Percentiles rank a stretch among this genome's conserved stretches.
These are phyloP conservation scores for Rhizopus sp. DNA, from an alignment of 371 early-diverging fungal species.

Conservation along the genomic window DNA sequence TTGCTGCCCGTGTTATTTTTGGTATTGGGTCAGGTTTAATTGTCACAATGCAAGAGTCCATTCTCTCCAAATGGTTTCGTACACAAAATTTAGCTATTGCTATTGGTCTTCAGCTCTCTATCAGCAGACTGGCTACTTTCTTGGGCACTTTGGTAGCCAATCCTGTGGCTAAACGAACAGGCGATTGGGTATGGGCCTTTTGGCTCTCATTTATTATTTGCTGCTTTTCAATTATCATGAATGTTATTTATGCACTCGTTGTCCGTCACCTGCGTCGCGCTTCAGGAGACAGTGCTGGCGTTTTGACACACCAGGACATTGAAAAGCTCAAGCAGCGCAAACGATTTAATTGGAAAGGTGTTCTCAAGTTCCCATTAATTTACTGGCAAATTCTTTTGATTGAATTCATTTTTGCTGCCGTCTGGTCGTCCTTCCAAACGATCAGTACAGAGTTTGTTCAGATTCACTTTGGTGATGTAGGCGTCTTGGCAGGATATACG, in stretches of 20 bases:
- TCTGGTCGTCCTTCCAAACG: conserved; percentile 51
- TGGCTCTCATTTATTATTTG: conserved; percentile 42
- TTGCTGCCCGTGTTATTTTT: conserved; percentile 64
- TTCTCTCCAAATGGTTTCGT: conserved; percentile 70
- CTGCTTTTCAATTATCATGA: conserved; percentile 57
- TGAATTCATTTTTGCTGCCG: conserved; percentile 44
- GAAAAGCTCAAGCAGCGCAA: conserved; percentile 20
- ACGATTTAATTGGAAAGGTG: conserved; percentile 26
- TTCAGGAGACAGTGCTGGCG: background rate
- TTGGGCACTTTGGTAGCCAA: conserved; percentile 38
- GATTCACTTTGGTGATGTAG: conserved; percentile 32
- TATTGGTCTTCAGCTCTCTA: conserved; percentile 67
- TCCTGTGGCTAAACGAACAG: conserved; percentile 32
- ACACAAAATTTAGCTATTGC: conserved; percentile 63
- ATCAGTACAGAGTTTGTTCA: conserved; percentile 45
- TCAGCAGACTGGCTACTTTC: conserved; percentile 56
- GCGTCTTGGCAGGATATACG: conserved; percentile 50
- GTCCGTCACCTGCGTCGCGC: conserved; percentile 28
- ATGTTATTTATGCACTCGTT: conserved; percentile 46
- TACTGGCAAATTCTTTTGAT: conserved; percentile 45
- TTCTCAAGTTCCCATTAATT: conserved; percentile 39
- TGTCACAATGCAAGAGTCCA: conserved; percentile 70
- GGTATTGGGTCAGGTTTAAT: conserved; percentile 71
- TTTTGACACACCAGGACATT: conserved; percentile 19
- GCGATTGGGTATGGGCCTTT: conserved; percentile 41